Evolutionary conservation across 352 stramenopile genomes (phyloP), one percentile per base, ranked within the genome.

Genomic region (Globisporangium recalcitrans): DNA sequence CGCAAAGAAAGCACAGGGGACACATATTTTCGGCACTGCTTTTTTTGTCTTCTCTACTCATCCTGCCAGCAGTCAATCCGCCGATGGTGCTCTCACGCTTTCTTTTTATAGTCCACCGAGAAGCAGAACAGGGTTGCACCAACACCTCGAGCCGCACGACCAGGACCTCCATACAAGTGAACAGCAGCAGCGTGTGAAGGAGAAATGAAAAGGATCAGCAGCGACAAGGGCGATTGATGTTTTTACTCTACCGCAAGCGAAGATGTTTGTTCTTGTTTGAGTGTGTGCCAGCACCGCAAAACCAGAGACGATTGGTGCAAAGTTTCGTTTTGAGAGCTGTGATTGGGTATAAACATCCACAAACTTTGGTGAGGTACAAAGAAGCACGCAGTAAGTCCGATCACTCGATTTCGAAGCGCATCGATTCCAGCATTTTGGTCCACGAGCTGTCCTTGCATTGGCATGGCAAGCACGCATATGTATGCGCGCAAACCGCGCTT

Each of bases 1-100:
- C 40, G 13, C 55, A 61, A 61, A 61, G 55, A 61, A 61, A 61
- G 55, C 53, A 27, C 55, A 51, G 38, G 14, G 14, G 21, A 44
- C 3, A 14, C 38, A 14, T 44, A 21, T 51, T 38, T 10, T 32
- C 1, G 21, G n/a, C n/a, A n/a, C n/a, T n/a, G n/a, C n/a, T n/a
- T n/a, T n/a, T n/a, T n/a, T n/a, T n/a, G n/a, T 40, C 34, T 21
- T 40, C 49, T 57, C 51, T 42, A n/a, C n/a, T n/a, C n/a, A n/a
- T n/a, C n/a, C 29, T 19, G 31, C 51, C 51, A 57, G 42, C 26
- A 44, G 38, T 44, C 38, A 44, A 16, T 44, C 38, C 38, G 21
- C 38, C 38, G 47, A 42, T n/a, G 10, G n/a, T 13, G 16, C 27
- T 56, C 32, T 57, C 29, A 38, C 11, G 27, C 19, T 26, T 29